Base-by-base conservation (phyloP, 805 yeast genomes). In the Tetrapisispora arboricola region DNA sequence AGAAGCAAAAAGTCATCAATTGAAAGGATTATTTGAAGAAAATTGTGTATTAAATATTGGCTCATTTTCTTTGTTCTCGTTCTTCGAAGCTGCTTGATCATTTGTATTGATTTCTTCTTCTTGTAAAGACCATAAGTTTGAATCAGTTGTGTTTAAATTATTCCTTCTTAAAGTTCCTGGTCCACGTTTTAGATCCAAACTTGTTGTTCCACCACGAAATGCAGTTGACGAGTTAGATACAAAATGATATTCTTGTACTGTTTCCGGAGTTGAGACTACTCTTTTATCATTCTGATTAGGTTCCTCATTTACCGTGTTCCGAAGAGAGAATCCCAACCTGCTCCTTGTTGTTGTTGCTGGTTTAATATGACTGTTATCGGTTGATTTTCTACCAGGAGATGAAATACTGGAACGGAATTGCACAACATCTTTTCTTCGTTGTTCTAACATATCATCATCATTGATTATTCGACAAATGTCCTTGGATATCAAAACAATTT, bases 401-500 rank as follows among this genome's bases (percentile, higher is more conserved):
- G 62, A 57, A 16, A 60, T 53, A 41, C 64, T 59, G 6, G 63
- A 57, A 35, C 64, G 40, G 42, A 59, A 58, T 35, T 51, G 51
- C 12, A 53, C 42, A 1, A 60, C 53, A 21, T 59, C 60, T 20
- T 41, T 45, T 25, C 61, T 46, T 27, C 54, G 44, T 39, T 50
- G 46, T 30, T 56, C 57, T 16, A 59, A 44, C 8, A 58, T 35
- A 11, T 46, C 50, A 20, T 51, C 53, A 41, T 59, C 58, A 9
- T 47, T 43, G 19, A 58, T 39, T 24, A 70, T 66, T 42, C 60
- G 62, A 11, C 50, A 40, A 6, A 59, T 37, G 51, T 70, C 73
- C 36, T 63, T 62, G 33, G 73, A 61, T 6, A 52, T 46, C 8
- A 32, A 64, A 4, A 61, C 49, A 36, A 78, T 58, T 46, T 72